Evolutionary conservation across 164 flowering plant genomes (phyloP), one percentile per base, ranked within the genome.

Genomic region (Brasenia schreberi): DNA sequence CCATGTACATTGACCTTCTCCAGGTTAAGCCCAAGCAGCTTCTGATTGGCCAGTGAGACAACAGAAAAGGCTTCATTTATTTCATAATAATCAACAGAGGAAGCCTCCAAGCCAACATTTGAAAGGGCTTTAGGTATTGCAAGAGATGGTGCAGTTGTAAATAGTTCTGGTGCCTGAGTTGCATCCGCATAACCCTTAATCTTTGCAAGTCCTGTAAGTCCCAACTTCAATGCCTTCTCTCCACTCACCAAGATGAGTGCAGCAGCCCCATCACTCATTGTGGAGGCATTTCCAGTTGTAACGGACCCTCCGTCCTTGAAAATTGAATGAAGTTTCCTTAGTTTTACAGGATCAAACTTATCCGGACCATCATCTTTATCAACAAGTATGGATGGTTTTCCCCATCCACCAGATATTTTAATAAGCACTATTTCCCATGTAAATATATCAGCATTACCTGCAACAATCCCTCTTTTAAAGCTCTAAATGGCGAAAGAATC

Each of bases 31-130:
- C 81, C 84, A 42, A 94, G 90, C 67, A 94, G 75, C 70, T 83
- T 94, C 77, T 88, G 93, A 70, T 91, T 94, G 18, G 94, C 96
- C 69, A 94, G 88, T 74, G 97, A 88, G 64, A 94, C 97, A 66
- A 91, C 99, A 43, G 99, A 73, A 74, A 95, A 95, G 10, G 99
- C 99, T 81, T 95, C 97, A 76, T 95, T 95, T 69, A 95, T 92
- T 75, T 95, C 99, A 63, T 88, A 95, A 72, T 76, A 92, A 76
- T 90, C 97, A 75, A 92, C 75, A 71, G 86, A 86, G 77, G 96
- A 86, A 74, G 89, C 83, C 42, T 87, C 80, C 77, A 95, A 70
- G 65, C 96, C 90, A 77, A 94, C 87, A 78, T 80, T 84, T 76
- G 90, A 78, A 68, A 94, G 84, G 52, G 99, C 97, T 84, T 89